Evolutionary conservation across 352 stramenopile genomes (phyloP).

Genomic region (Phytophthora megakarya): DNA sequence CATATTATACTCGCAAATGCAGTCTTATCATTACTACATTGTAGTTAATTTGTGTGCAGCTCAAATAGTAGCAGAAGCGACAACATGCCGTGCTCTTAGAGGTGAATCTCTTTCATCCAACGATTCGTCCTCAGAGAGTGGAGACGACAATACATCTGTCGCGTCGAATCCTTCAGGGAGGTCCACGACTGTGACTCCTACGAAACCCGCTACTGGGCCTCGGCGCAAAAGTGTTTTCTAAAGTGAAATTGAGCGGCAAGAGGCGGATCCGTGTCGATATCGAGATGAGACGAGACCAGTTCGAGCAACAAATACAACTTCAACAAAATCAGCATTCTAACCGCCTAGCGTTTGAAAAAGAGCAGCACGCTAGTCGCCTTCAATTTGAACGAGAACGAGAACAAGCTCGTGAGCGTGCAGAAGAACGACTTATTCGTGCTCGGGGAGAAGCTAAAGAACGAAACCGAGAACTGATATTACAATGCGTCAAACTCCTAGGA

Average conservation of each 20-base stretch:
- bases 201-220: not conserved
- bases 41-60: not conserved
- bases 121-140: not conserved
- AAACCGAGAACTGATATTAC: not conserved
- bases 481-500: not conserved
- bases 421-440: not conserved
- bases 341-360: not conserved
- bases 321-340: not conserved
- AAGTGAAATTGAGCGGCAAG: not conserved
- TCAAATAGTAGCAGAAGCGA: not conserved
- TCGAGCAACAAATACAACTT: not conserved
- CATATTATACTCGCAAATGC: too few relatives aligned
- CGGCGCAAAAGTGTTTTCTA: not conserved
- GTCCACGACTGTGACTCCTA: not conserved
- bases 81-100: not conserved
- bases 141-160: not conserved
- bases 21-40: too few relatives aligned
- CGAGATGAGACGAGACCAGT: not conserved
- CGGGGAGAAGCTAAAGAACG: not conserved
- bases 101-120: not conserved
- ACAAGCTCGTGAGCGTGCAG: not conserved
- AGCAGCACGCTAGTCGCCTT: not conserved
- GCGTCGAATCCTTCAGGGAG: not conserved
- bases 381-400: not conserved
- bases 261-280: not conserved